Base-by-base conservation (phyloP, 2,329 filamentous ascomycete species). In the Scorias spongiosa region DNA sequence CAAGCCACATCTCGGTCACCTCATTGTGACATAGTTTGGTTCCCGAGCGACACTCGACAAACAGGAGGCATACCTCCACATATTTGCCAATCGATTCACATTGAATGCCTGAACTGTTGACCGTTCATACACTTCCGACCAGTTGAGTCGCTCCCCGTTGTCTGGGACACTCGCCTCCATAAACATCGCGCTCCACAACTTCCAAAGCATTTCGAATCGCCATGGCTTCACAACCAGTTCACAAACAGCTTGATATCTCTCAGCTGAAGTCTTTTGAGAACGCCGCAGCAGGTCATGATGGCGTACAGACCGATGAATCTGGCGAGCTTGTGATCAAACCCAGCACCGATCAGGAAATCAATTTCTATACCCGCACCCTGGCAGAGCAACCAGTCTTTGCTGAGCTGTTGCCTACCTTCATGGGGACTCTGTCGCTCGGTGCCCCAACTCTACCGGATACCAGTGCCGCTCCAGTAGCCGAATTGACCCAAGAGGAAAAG, bases 271-370 rank as follows among this genome's bases (percentile, higher is more conserved):
- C 78, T 43, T 91, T 82, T 64, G 76, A 77, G 54, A 72, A 85
- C 57, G 84, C 81, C 42, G 85, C 87, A 49, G 85, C 85, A 49
- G 85, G 85, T 64, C 85, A 93, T 66, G 88, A 93, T 53, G 91
- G 91, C 51, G 89, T 93, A 40, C 76, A 93, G 55, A 87, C 81
- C 59, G 86, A 93, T 57, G 71, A 75, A 44, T 78, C 84, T 43
- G 91, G 91, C 59, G 77, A 82, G 50, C 71, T 96, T 29, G 84
- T 98, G 60, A 85, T 95, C 59, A 98, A 98, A 65, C 91, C 91
- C 14, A 96, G 89, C 63, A 93, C 84, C 0, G 67, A 78, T 49
- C 72, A 79, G 50, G 91, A 98, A 66, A 78, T 96, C 54, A 73
- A 78, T 39, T 98, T 98, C 63, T 98, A 98, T 70, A 77, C 94